These are phyloP conservation scores for Ambrosiella xylebori DNA, from an alignment of 2,329 filamentous ascomycete genomes.

Conservation along the genomic window DNA sequence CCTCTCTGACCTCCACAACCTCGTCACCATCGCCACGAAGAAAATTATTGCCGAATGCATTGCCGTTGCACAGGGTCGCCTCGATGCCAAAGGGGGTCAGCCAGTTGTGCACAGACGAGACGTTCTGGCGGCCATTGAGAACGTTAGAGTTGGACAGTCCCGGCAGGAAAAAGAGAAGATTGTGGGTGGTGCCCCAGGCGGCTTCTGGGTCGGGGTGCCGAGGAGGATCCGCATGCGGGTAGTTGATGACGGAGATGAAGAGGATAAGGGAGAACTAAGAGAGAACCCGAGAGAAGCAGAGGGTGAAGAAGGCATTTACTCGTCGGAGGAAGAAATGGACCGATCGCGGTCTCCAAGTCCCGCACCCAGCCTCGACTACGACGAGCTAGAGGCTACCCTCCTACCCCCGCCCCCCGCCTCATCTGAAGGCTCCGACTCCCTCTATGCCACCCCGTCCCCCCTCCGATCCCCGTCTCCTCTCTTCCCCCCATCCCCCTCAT, in stretches of 20 bases:
- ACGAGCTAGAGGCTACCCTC: background rate
- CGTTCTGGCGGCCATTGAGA: conserved; percentile 31
- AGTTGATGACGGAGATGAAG: conserved; percentile 20
- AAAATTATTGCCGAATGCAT: conserved; percentile 53
- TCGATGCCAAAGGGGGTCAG: conserved; percentile 32
- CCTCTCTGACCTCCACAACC: conserved; percentile 55
- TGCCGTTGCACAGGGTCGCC: conserved; percentile 51
- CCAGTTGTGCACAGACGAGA: conserved; percentile 21
- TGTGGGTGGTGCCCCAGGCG: background rate
- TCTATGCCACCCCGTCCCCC: background rate
- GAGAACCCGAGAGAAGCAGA: conserved; percentile 14
- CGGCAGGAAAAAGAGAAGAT: conserved; percentile 13
- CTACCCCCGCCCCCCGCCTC: background rate
- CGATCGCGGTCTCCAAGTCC: background rate
- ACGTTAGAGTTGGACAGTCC: conserved; percentile 24
- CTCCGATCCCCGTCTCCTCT: conserved; percentile 2
- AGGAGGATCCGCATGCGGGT: conserved; percentile 33
- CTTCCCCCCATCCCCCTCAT: background rate
- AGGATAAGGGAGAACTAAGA: conserved; percentile 14
- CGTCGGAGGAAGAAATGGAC: conserved; percentile 15
- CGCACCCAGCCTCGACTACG: background rate
- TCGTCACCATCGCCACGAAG: conserved; percentile 50
- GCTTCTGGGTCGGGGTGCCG: conserved; percentile 32
- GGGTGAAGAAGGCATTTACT: conserved; percentile 13
- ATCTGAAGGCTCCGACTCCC: background rate